Conservation (phyloP, 2,329 filamentous ascomycete genomes). For the Colletotrichum neosansevieriae region DNA sequence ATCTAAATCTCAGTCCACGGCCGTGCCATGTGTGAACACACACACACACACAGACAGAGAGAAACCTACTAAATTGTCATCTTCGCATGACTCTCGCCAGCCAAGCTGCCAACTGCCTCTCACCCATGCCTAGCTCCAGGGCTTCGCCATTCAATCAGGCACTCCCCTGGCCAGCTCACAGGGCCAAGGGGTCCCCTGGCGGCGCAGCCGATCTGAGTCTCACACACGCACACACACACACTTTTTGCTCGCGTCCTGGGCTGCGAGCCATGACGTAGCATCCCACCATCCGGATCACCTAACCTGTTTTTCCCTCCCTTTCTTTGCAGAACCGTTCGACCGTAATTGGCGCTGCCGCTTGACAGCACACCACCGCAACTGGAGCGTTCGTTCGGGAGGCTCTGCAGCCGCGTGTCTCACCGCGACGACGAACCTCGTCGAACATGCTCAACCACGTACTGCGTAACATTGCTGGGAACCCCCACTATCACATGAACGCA, state of each 20-base stretch:
- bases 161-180: constrained; percentile 4
- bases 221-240: no score
- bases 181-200: constrained; percentile 13
- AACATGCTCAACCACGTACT: constrained; percentile 29
- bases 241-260: background rate
- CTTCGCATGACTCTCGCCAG: constrained; percentile 21
- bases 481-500: constrained; percentile 33
- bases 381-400: constrained; percentile 17
- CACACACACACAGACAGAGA: no score
- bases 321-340: background rate
- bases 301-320: constrained; percentile 5
- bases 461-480: constrained; percentile 18
- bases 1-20: background rate
- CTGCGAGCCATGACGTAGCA: constrained; percentile 33
- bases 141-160: constrained; percentile 24
- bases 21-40: constrained; percentile 1
- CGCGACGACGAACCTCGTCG: background rate
- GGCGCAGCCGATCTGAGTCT: constrained; percentile 37
- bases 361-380: constrained; percentile 21
- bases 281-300: constrained; percentile 3
- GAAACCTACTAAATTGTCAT: background rate
- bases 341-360: background rate
- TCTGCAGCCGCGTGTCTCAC: constrained; percentile 28
- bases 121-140: constrained; percentile 23
- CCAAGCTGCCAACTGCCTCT: constrained; percentile 15